Conservation (phyloP, 352 stramenopile species). For the Elongisporangium undulatum region DNA sequence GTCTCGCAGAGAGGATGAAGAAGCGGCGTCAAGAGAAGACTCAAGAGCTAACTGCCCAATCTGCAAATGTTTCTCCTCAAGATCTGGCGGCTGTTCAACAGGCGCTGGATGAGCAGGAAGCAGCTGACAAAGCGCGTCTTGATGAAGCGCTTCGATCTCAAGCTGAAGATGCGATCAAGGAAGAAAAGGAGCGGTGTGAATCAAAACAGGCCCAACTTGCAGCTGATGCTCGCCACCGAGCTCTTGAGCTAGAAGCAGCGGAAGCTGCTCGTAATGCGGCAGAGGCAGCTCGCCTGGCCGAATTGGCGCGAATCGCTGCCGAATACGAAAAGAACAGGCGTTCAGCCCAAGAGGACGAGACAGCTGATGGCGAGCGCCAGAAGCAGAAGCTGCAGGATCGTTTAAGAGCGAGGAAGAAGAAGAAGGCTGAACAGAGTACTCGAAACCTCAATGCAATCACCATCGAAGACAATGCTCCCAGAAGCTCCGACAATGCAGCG, state of each 20-base stretch:
- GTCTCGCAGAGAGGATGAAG: neutral
- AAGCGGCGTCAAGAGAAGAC: conserved; percentile 7
- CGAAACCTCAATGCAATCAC: conserved; percentile 1
- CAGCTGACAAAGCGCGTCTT: conserved; percentile 1
- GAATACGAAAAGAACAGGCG: conserved; percentile 15
- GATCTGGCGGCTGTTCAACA: neutral
- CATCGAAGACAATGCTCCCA: neutral
- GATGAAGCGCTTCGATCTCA: conserved; percentile 11
- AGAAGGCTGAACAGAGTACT: conserved; percentile 4
- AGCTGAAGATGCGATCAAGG: conserved; percentile 1
- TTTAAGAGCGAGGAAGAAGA: conserved; percentile 19
- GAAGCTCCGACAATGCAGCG: neutral
- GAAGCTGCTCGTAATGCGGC: conserved; percentile 24
- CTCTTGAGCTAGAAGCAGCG: conserved; percentile 13
- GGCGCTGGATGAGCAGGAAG: conserved; percentile 8
- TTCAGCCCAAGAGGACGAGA: conserved; percentile 1
- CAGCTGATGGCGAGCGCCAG: conserved; percentile 6
- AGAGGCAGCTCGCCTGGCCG: conserved; percentile 17
- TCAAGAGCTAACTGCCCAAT: conserved; percentile 4
- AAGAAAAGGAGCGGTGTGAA: neutral
- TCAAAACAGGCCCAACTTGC: neutral
- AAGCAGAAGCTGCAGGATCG: conserved; percentile 18
- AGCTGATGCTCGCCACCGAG: conserved; percentile 7
- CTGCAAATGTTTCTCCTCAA: neutral
- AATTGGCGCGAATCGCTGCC: conserved; percentile 21